A percentile compares a stretch with the other conserved stretches of the same genome.
Evolutionary conservation across 441 rosid species (phyloP).

Genomic region (Gossypium schwendimanii): DNA sequence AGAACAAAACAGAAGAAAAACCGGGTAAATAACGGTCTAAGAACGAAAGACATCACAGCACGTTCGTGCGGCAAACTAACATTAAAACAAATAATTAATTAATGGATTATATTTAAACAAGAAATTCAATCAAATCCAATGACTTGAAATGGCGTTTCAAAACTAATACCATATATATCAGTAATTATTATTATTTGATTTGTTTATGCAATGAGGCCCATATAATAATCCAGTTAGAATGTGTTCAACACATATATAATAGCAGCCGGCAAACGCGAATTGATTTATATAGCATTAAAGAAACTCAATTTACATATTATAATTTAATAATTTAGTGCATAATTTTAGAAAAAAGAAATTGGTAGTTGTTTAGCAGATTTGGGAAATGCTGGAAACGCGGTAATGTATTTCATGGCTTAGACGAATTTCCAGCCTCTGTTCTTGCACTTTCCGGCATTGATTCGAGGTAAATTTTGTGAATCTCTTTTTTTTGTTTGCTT

Average conservation of each 20-base stretch:
- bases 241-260: not conserved
- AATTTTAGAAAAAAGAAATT: not conserved
- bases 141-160: not conserved
- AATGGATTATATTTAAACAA: not conserved
- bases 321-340: not conserved
- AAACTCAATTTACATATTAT: not conserved
- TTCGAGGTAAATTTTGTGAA: slow-evolving; percentile 22
- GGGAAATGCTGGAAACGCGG: slow-evolving; percentile 21
- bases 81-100: not conserved
- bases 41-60: not conserved
- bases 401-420: slow-evolving; percentile 21
- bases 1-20: not conserved
- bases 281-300: not conserved
- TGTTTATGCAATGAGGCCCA: not conserved
- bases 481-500: not conserved
- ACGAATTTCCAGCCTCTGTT: slow-evolving; percentile 25
- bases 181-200: not conserved
- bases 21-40: not conserved
- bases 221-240: not conserved
- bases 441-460: slow-evolving; percentile 21
- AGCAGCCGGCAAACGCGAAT: slow-evolving; percentile 5
- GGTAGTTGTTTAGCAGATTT: slow-evolving; percentile 5
- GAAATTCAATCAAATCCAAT: not conserved
- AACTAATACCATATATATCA: not conserved
- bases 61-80: not conserved